Conservation (phyloP, 495 filamentous ascomycete species). For the Clohesyomyces aquaticus region DNA sequence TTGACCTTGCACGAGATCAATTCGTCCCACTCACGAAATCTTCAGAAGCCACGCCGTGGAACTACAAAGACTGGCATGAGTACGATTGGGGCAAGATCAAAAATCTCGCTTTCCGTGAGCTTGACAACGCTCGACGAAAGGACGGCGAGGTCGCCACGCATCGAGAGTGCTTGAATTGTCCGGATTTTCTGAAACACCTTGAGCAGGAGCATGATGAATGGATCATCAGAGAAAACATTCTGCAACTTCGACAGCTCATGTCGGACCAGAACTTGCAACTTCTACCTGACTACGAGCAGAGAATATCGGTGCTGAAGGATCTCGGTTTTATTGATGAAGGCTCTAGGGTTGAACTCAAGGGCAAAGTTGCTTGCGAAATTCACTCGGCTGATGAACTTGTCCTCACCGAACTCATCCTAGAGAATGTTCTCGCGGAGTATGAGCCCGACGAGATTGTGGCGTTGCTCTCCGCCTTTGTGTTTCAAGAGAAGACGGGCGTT, state of each 20-base stretch:
- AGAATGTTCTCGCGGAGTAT: constrained; percentile 93
- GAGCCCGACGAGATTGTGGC: constrained; percentile 97
- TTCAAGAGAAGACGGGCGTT: constrained; percentile 92
- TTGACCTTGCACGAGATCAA: constrained; percentile 60
- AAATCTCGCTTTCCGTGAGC: constrained; percentile 73
- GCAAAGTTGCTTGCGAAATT: constrained; percentile 97
- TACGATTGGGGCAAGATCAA: constrained; percentile 79
- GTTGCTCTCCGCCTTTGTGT: constrained; percentile 93
- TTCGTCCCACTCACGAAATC: constrained; percentile 63
- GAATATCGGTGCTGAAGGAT: constrained; percentile 87
- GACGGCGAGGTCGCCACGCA: constrained; percentile 62
- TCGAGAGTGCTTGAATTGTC: constrained; percentile 66
- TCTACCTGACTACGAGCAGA: constrained; percentile 96
- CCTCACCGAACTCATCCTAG: constrained; percentile 90
- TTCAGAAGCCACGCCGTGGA: too few species aligned
- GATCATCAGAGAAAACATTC: constrained; percentile 89
- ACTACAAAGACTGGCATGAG: constrained; percentile 76
- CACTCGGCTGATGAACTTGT: constrained; percentile 98
- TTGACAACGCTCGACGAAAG: constrained; percentile 67
- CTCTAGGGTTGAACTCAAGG: constrained; percentile 87
- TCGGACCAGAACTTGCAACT: constrained; percentile 96
- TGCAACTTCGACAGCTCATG: constrained; percentile 79
- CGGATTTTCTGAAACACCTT: constrained; percentile 83
- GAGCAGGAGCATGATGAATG: constrained; percentile 94
- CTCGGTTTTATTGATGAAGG: constrained; percentile 85